phyloP scores from a whole-genome alignment of 805 yeast species.

The Zygotorulaspora sp. region DNA sequence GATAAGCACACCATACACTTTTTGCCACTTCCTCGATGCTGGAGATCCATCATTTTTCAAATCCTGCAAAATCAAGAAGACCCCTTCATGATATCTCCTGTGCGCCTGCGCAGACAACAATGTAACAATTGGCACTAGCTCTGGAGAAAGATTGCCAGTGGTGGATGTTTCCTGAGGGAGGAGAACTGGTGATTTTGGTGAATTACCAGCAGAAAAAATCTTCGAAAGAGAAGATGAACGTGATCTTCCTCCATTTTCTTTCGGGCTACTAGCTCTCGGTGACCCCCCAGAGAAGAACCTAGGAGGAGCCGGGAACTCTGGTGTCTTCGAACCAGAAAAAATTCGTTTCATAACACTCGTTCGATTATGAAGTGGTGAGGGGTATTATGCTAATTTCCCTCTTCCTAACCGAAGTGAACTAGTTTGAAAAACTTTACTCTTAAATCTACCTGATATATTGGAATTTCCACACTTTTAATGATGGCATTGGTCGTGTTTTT shows the following conservation, averaged over 20 bases:
- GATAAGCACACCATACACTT: constrained; percentile 84
- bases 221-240: constrained; percentile 24
- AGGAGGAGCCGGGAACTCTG: constrained; percentile 28
- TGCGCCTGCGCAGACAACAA: constrained; percentile 68
- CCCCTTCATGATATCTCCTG: constrained; percentile 72
- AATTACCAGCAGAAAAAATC: constrained; percentile 17
- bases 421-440: no score
- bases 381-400: no score
- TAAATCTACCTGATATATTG: no score
- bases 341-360: constrained; percentile 24
- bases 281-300: constrained; percentile 19
- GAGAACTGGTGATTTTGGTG: constrained; percentile 17
- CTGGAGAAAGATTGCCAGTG: constrained; percentile 35
- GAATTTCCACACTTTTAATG: no score
- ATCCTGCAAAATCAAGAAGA: constrained; percentile 68
- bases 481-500: no score
- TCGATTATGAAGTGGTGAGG: not conserved
- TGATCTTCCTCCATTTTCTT: constrained; percentile 13
- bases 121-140: constrained; percentile 63
- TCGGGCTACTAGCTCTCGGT: constrained; percentile 14
- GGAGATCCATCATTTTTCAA: constrained; percentile 83
- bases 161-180: constrained; percentile 20
- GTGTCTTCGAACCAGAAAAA: constrained; percentile 28
- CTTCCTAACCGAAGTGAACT: no score
- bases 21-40: constrained; percentile 79